Evolutionary conservation across 768 basidiomycete genomes (phyloP).

Genomic region (Bullera alba): DNA sequence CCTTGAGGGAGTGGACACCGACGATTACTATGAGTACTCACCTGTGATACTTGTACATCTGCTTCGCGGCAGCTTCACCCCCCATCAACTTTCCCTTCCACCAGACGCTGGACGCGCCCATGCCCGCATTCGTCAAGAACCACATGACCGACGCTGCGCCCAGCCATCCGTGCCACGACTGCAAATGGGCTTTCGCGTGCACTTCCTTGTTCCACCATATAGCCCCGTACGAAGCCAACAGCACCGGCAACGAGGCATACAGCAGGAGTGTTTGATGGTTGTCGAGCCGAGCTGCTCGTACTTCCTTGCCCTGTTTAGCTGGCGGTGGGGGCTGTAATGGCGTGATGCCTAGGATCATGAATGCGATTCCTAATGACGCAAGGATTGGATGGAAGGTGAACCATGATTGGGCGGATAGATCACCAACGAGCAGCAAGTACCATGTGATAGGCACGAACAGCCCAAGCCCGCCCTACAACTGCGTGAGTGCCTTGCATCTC

Average conservation of each 20-base stretch:
- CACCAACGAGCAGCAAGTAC: constrained; percentile 30
- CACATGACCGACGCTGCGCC: constrained; percentile 60
- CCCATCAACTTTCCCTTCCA: constrained; percentile 63
- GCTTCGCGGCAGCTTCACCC: constrained; percentile 63
- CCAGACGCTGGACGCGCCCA: constrained; percentile 76
- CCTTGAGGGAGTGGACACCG: neutral
- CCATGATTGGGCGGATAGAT: constrained; percentile 50
- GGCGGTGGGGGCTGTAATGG: constrained; percentile 62
- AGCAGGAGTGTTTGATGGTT: constrained; percentile 65
- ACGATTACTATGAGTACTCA: too few relatives aligned
- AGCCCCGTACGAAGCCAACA: constrained; percentile 58
- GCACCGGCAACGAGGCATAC: constrained; percentile 54
- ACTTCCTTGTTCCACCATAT: constrained; percentile 60
- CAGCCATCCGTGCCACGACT: constrained; percentile 70
- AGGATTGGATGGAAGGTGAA: constrained; percentile 63
- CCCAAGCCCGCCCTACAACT: constrained; percentile 22
- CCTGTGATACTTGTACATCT: constrained; percentile 77
- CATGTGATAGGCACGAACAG: constrained; percentile 32
- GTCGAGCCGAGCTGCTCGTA: constrained; percentile 56
- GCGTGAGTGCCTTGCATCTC: too few relatives aligned
- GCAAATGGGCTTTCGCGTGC: constrained; percentile 56
- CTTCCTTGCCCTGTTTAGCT: constrained; percentile 61
- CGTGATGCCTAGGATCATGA: constrained; percentile 52
- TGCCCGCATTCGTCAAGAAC: constrained; percentile 55
- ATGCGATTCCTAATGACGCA: constrained; percentile 55